Conservation (phyloP, 257 asterid genomes). For the Hygrophila difformis region DNA sequence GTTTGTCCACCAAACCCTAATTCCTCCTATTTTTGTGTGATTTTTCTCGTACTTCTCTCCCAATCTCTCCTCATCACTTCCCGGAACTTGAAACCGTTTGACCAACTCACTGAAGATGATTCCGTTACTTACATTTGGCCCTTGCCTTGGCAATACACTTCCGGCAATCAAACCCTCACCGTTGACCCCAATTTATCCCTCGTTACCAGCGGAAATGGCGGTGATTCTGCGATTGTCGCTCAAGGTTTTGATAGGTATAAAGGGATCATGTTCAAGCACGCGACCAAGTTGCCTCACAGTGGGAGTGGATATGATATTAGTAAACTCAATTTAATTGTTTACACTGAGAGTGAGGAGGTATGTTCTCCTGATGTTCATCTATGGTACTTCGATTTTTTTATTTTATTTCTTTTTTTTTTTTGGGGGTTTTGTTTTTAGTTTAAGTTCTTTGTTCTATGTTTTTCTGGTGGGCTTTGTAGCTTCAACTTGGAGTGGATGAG, state of each 20-base stretch:
- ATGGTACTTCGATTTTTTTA: background rate
- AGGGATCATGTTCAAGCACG: constrained; percentile 45
- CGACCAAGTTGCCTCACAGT: constrained; percentile 18
- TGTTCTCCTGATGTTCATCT: no score
- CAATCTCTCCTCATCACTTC: constrained; percentile 28
- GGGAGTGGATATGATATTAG: constrained; percentile 42
- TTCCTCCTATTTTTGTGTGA: constrained; percentile 19
- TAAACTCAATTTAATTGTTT: constrained; percentile 42
- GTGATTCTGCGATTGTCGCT: constrained; percentile 35
- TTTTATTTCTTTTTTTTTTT: background rate
- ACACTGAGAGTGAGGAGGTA: constrained; percentile 66
- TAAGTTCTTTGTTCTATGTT: background rate
- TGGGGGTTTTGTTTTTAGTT: background rate
- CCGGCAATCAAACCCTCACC: constrained; percentile 64
- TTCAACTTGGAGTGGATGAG: constrained; percentile 88
- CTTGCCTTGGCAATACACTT: constrained; percentile 59
- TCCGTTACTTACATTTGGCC: constrained; percentile 72
- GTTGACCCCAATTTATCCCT: constrained; percentile 69
- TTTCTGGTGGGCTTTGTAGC: constrained; percentile 35
- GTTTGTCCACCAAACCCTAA: no score
- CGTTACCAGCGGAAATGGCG: constrained; percentile 40
- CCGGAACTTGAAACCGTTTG: constrained; percentile 20
- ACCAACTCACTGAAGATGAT: constrained; percentile 21
- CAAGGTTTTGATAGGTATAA: constrained; percentile 70
- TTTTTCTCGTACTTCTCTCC: constrained; percentile 20